phyloP scores from a whole-genome alignment of 2,329 filamentous ascomycete species.

The Magnaporthales sp. region DNA sequence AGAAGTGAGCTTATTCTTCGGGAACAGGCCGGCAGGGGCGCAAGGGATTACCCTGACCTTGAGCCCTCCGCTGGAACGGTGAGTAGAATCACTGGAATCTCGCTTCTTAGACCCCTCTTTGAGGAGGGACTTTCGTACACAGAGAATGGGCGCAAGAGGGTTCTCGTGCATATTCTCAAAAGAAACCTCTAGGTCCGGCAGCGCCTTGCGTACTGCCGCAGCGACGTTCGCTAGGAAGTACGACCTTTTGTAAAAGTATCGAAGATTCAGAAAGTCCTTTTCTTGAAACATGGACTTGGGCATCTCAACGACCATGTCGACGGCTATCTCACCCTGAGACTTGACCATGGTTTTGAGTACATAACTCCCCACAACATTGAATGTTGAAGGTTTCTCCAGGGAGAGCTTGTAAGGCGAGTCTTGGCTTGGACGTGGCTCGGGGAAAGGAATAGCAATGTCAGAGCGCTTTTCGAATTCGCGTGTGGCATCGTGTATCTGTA shows the following conservation, averaged over 20 bases:
- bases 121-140: constrained; percentile 24
- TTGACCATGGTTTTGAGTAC: constrained; percentile 66
- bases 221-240: constrained; percentile 84
- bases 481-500: constrained; percentile 60
- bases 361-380: constrained; percentile 88
- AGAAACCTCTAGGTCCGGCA: constrained; percentile 25
- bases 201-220: constrained; percentile 52
- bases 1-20: constrained; percentile 60
- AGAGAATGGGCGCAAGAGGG: constrained; percentile 61
- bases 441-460: constrained; percentile 71
- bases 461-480: constrained; percentile 58
- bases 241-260: constrained; percentile 90
- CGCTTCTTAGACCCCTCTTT: constrained; percentile 17
- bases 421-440: constrained; percentile 65
- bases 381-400: constrained; percentile 64
- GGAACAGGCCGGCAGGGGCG: constrained; percentile 60
- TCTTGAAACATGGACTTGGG: constrained; percentile 74
- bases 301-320: constrained; percentile 87
- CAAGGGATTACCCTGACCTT: constrained; percentile 70
- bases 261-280: constrained; percentile 87
- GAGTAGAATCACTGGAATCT: neutral
- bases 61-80: neutral
- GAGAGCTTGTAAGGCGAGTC: constrained; percentile 76
- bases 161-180: constrained; percentile 68
- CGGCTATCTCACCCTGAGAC: constrained; percentile 44